Base-by-base conservation (phyloP, 345 rosid species). In the Zanthoxylum bungeanum region DNA sequence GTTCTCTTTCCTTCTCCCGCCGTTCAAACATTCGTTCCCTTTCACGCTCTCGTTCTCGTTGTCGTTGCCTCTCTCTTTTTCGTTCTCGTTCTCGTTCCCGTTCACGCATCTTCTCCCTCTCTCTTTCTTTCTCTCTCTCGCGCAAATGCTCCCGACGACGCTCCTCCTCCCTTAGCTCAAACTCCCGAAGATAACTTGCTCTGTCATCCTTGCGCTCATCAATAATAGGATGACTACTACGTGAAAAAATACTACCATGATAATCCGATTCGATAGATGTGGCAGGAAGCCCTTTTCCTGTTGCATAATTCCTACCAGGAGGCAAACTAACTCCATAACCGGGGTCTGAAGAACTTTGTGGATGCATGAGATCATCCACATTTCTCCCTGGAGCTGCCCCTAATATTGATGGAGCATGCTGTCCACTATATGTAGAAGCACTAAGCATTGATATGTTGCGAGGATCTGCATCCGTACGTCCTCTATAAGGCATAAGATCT, bases 291-390 rank as follows among this genome's bases (percentile, higher is more conserved):
- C 91, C 94, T 84, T 92, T 95, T 73, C 97, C 92, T 17, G 91
- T 68, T 57, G 93, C 95, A 81, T 93, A 93, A 77, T 95, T 94
- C 81, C 98, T 85, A 36, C 98, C 97, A 68, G 99, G 98, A 82
- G 99, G 99, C 76, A 96, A 79, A 84, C 99, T 96, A 75, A 96
- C 96, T 39, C 97, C 98, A 82, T 96, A 93, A 64, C 98, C 99
- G 17, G 99, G 99, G 81, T 96, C 93, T 36, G 92, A 79, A 49
- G 93, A 84, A 70, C 82, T 82, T 65, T 87, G 93, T 56, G 84
- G 69, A 74, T 91, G 83, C n/a, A 86, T 57, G 66, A 88, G 83
- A 72, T 96, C 97, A 46, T 96, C 99, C 62, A 83, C 80, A 70
- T 85, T 92, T 79, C 91, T 92, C 66, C 88, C 85, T 4, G 97